Evolutionary conservation across 139 green algal species (phyloP).

Genomic region (Chlorella sorokiniana): DNA sequence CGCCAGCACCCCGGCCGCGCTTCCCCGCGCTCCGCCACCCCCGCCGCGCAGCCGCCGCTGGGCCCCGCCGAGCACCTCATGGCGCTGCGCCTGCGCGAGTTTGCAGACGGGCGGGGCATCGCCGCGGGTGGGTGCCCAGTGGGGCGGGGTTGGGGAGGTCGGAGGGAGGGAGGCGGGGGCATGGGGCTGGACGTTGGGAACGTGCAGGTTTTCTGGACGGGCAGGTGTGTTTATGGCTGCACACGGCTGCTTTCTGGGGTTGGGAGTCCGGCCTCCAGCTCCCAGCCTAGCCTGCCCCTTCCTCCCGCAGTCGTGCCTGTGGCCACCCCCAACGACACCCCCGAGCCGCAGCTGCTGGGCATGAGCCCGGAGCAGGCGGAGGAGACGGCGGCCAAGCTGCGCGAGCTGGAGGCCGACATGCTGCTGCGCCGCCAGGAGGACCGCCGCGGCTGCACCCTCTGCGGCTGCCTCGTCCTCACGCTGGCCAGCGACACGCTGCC

Average conservation of each 20-base stretch:
- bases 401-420: constrained; percentile 47
- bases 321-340: constrained; percentile 33
- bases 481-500: constrained; percentile 27
- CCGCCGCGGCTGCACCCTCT: constrained; percentile 21
- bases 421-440: constrained; percentile 44
- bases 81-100: constrained; percentile 27
- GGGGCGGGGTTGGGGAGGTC: neutral
- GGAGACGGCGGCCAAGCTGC: constrained; percentile 46
- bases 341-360: constrained; percentile 46
- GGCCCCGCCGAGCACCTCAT: constrained; percentile 33
- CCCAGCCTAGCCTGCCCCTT: neutral
- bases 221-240: too few relatives aligned
- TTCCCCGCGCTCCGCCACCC: constrained; percentile 17
- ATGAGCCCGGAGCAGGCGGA: constrained; percentile 53
- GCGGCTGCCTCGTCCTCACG: constrained; percentile 40
- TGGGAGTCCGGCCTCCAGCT: neutral
- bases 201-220: too few relatives aligned
- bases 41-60: constrained; percentile 8
- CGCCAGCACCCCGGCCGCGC: constrained; percentile 13
- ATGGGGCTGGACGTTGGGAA: too few relatives aligned
- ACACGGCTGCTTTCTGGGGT: too few relatives aligned
- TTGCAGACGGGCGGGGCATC: constrained; percentile 15
- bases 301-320: constrained; percentile 30
- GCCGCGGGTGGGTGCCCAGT: neutral
- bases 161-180: too few relatives aligned